Evolutionary conservation across 257 asterid species (phyloP), one percentile per base, ranked within the genome.

Genomic region (Coffea eugenioides): DNA sequence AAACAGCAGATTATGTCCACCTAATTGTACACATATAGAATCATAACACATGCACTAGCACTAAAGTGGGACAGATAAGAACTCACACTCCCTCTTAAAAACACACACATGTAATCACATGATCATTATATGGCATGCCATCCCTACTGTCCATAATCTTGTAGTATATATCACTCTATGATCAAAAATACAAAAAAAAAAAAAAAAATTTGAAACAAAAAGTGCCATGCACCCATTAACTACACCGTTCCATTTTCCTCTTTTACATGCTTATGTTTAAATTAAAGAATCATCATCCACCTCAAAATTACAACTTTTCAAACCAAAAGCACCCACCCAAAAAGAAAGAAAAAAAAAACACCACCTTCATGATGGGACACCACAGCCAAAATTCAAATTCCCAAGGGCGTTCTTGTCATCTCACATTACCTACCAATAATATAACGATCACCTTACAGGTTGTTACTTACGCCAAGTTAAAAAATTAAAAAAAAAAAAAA

Each of bases 91-190:
- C 77, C 83, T 77, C 81, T 77, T 80, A 81, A 84, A 84, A 74
- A 81, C 91, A 85, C 88, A 81, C 91, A 85, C 88, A 90, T 87
- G 89, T 82, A 88, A 89, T 88, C 97, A 91, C 94, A 91, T 92
- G 96, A 84, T 85, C 77, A 83, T 79, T 75, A 82, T 81, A 85
- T 81, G 83, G 74, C 68, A 71, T 82, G 75, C 67, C 80, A 85
- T 82, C 79, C 76, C 79, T 85, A 80, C 84, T 81, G 77, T 72
- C 66, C 81, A 77, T 77, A 66, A 74, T 73, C 67, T 31, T 31
- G 34, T 31, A 73, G 68, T 74, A 57, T 62, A 12, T 34, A 56
- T 65, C 80, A 72, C 73, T 64, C 81, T 74, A 70, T 80, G 82
- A 82, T 81, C 87, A 80, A 87, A 86, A 89, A 80, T 88, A 76